Base-by-base conservation (phyloP, 345 rosid species). In the Bruguiera parviflora region DNA sequence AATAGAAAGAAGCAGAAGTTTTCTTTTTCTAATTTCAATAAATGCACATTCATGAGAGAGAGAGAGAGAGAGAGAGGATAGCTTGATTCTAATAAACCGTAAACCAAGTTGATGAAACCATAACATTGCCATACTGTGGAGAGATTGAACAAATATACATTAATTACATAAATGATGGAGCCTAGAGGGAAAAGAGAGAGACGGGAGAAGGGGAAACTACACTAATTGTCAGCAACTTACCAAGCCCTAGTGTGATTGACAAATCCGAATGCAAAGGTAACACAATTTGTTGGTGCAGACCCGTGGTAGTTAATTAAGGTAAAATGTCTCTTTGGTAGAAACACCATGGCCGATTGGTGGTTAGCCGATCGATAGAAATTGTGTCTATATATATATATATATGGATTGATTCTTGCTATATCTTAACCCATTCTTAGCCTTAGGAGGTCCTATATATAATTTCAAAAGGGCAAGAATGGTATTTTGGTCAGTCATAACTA, bases 71-170 rank as follows among this genome's bases (percentile, higher is more conserved):
- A 43, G 19, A 43, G 13, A 3, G 49, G 49, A 43, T 13, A 43
- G 16, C 19, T 43, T 43, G 5, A 43, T 11, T 43, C 49, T 3
- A 43, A 13, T 43, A 43, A 43, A 43, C 49, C 49, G 13, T 43
- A 43, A 13, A 43, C 49, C 19, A 43, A 43, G 49, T 1, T 33
- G 37, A 33, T 6, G 37, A 33, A 33, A 33, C 9, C 77, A 71
- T 60, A 37, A 56, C 37, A 77, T 65, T 73, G 66, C 84, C 82
- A 84, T 78, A 84, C 78, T 75, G 80, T 77, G 68, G 39, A 63
- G 57, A 67, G 74, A 74, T 73, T 58, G 67, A 58, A 47, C 66
- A 70, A 75, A 76, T 85, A 70, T 82, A 85, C 80, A 82, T 76
- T 43, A 56, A 56, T 24, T 79, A 71, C 71, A 72, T 77, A 73